A percentile compares a stretch with the other conserved stretches of the same genome.
These are phyloP conservation scores for Coemansia sp. DNA, from an alignment of 192 early-diverging fungal genomes.

Conservation along the genomic window DNA sequence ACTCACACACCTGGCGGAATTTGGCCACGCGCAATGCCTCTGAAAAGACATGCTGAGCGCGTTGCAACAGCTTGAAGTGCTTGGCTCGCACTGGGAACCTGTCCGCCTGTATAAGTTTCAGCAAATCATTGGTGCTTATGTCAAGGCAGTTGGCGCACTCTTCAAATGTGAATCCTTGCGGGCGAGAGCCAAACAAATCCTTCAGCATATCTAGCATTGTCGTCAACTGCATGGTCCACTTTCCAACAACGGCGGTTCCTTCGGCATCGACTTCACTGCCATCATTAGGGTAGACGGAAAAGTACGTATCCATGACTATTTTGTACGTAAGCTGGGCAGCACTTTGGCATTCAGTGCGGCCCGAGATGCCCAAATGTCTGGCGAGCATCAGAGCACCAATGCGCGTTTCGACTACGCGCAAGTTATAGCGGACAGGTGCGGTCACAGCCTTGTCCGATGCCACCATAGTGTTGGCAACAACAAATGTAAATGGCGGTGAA, in stretches of 20 bases:
- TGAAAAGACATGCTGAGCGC: slow-evolving; percentile 78
- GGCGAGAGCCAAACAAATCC: slow-evolving; percentile 13
- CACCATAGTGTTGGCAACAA: slow-evolving; percentile 86
- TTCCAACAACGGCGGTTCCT: slow-evolving; percentile 3
- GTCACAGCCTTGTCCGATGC: slow-evolving; percentile 82
- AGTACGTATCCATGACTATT: slow-evolving; percentile 41
- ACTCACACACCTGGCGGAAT: slow-evolving; percentile 45
- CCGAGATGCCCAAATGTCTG: slow-evolving; percentile 43
- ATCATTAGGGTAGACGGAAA: slow-evolving; percentile 1
- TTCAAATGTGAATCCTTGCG: slow-evolving; percentile 32
- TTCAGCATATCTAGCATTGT: slow-evolving; percentile 16
- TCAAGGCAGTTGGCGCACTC: slow-evolving; percentile 2
- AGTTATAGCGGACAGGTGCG: slow-evolving; percentile 84
- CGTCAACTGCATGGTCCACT: slow-evolving; percentile 30
- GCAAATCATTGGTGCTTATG: slow-evolving; percentile 3
- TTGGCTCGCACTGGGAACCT: slow-evolving; percentile 58
- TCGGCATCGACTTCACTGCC: neutral
- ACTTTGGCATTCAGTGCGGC: slow-evolving; percentile 42
- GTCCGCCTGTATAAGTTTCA: slow-evolving; percentile 40
- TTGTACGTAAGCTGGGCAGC: slow-evolving; percentile 53
- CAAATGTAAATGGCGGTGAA: slow-evolving; percentile 58
- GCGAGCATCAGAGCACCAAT: slow-evolving; percentile 67
- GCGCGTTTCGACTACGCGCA: slow-evolving; percentile 88
- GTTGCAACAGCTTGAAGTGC: slow-evolving; percentile 67
- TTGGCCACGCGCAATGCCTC: slow-evolving; percentile 69